Conservation (phyloP, 306 rosid genomes). For the Dryas drummondii region DNA sequence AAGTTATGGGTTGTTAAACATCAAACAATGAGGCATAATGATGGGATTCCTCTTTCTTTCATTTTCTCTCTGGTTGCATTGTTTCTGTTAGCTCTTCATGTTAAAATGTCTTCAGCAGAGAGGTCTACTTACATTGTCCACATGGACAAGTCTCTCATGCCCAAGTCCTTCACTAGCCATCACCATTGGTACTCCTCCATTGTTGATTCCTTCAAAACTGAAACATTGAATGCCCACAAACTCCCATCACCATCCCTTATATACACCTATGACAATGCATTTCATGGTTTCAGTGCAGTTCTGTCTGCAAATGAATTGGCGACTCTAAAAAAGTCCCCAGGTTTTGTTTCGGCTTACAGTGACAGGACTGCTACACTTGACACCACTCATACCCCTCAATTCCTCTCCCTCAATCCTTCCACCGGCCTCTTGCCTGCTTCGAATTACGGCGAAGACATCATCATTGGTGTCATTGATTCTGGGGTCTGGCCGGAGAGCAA, state of each 20-base stretch:
- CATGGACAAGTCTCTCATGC: slow-evolving; percentile 31
- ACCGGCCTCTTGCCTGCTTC: slow-evolving; percentile 27
- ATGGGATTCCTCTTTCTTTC: slow-evolving; percentile 15
- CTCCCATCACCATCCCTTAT: background rate
- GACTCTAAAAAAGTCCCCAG: slow-evolving; percentile 17
- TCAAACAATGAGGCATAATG: slow-evolving; percentile 1
- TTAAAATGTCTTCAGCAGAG: background rate
- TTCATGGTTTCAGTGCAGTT: slow-evolving; percentile 36
- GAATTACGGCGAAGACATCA: slow-evolving; percentile 22
- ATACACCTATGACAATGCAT: slow-evolving; percentile 28
- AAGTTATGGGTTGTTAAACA: no score
- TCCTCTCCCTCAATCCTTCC: slow-evolving; percentile 26
- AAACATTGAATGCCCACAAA: background rate
- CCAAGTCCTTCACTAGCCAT: slow-evolving; percentile 22
- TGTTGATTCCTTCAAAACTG: slow-evolving; percentile 17
- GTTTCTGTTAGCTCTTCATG: background rate
- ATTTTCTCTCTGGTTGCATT: slow-evolving; percentile 1
- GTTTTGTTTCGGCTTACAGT: slow-evolving; percentile 23
- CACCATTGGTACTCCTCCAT: slow-evolving; percentile 41
- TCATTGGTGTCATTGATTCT: slow-evolving; percentile 29
- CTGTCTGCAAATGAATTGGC: slow-evolving; percentile 11
- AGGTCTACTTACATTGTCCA: slow-evolving; percentile 28
- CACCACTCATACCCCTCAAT: slow-evolving; percentile 33
- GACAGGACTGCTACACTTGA: slow-evolving; percentile 20
- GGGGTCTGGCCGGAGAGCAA: slow-evolving; percentile 35